Evolutionary conservation across 2,329 filamentous ascomycete genomes (phyloP).

Genomic region (Fusarium fracticaudum): DNA sequence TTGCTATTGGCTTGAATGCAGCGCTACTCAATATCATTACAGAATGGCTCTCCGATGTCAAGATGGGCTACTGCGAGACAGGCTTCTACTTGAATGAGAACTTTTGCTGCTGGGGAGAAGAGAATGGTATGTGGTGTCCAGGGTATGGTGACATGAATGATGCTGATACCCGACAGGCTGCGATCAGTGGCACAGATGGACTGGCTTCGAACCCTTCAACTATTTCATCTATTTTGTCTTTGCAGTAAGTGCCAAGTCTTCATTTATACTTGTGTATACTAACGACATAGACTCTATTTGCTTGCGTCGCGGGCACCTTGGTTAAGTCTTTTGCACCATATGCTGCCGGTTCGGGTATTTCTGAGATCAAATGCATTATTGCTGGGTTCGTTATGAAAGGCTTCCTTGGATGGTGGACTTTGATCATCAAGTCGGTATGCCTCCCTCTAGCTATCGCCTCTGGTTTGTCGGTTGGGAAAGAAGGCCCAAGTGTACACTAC

Average conservation of each 20-base stretch:
- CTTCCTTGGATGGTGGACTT: conserved; percentile 89
- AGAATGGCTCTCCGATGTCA: conserved; percentile 96
- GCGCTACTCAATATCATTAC: conserved; percentile 94
- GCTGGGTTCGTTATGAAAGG: conserved; percentile 99
- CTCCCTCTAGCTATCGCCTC: conserved; percentile 93
- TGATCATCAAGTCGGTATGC: conserved; percentile 92
- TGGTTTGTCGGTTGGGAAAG: conserved; percentile 93
- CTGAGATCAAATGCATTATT: conserved; percentile 99
- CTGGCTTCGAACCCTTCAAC: conserved; percentile 78
- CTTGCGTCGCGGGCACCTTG: conserved; percentile 81
- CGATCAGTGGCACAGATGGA: conserved; percentile 90
- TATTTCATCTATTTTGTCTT: conserved; percentile 90
- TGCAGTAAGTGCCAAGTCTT: conserved; percentile 63
- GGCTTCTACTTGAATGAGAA: conserved; percentile 97
- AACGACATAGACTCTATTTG: conserved; percentile 72
- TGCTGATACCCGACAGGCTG: conserved; percentile 67
- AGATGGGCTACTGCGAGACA: conserved; percentile 93
- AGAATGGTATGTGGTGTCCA: conserved; percentile 66
- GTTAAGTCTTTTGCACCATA: conserved; percentile 95
- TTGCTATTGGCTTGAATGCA: conserved; percentile 92
- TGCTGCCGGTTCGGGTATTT: conserved; percentile 95
- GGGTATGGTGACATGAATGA: background rate
- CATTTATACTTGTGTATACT: background rate
- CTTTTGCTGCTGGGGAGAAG: conserved; percentile 98
- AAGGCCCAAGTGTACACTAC: conserved; percentile 98